Evolutionary conservation across 2,329 filamentous ascomycete genomes (phyloP).

Genomic region (Colletotrichum navitas): DNA sequence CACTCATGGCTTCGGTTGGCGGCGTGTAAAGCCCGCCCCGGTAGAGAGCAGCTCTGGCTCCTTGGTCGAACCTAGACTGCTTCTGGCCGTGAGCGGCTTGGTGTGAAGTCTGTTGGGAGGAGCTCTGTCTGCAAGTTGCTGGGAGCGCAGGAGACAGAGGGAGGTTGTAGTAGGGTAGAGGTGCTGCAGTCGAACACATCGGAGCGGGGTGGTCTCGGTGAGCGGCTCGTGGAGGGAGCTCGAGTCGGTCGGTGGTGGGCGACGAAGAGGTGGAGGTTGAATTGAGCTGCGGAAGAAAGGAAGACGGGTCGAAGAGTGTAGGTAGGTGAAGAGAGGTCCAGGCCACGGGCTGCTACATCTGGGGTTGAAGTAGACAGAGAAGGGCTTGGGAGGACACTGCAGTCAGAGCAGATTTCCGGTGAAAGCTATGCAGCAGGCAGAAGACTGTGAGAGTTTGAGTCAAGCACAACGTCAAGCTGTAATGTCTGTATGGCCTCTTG

Average conservation of each 20-base stretch:
- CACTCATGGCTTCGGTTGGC: slow-evolving; percentile 65
- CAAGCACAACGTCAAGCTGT: background rate
- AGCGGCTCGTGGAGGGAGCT: slow-evolving; percentile 20
- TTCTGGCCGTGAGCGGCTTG: slow-evolving; percentile 21
- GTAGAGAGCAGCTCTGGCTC: slow-evolving; percentile 46
- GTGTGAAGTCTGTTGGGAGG: slow-evolving; percentile 16
- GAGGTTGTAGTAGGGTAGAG: slow-evolving; percentile 40
- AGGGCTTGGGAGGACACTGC: background rate
- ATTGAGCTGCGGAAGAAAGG: background rate
- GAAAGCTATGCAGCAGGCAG: background rate
- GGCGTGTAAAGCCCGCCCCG: slow-evolving; percentile 63
- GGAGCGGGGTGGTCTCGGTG: slow-evolving; percentile 33
- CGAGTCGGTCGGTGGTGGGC: background rate
- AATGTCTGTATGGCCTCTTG: background rate
- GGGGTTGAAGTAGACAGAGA: slow-evolving; percentile 12
- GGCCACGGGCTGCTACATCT: slow-evolving; percentile 24
- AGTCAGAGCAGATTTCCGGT: slow-evolving; percentile 2
- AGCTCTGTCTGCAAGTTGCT: slow-evolving; percentile 35
- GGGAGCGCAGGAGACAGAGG: slow-evolving; percentile 41
- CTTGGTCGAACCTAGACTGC: slow-evolving; percentile 23
- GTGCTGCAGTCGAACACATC: slow-evolving; percentile 46
- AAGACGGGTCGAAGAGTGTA: background rate
- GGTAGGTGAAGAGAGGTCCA: background rate
- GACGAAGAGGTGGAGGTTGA: background rate
- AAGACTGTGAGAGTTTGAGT: background rate